Evolutionary conservation across 1,139 yeast species (phyloP).

Genomic region (Kurtzmaniella quercitrusa): DNA sequence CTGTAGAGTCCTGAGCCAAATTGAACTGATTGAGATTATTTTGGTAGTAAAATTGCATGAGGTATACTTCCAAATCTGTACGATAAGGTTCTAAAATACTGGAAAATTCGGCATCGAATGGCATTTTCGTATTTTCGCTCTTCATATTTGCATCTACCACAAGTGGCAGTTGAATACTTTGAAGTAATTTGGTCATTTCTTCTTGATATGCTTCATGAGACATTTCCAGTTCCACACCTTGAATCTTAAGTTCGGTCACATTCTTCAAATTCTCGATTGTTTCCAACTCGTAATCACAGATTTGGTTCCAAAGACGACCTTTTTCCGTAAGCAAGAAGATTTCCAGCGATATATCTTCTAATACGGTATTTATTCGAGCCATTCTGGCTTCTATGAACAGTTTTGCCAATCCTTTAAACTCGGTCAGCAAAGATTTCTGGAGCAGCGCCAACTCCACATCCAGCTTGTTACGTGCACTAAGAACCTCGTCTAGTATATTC

Average conservation of each 20-base stretch:
- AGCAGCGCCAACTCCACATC: slow-evolving; percentile 26
- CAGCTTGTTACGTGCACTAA: slow-evolving; percentile 16
- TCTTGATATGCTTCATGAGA: slow-evolving; percentile 26
- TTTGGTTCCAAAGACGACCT: slow-evolving; percentile 33
- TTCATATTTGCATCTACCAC: slow-evolving; percentile 25
- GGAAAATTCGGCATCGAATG: slow-evolving; percentile 28
- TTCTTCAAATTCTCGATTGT: slow-evolving; percentile 29
- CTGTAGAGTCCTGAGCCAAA: slow-evolving; percentile 23
- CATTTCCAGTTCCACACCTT: slow-evolving; percentile 6
- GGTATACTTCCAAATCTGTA: slow-evolving; percentile 21
- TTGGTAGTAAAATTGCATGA: slow-evolving; percentile 31
- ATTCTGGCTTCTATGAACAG: slow-evolving; percentile 30
- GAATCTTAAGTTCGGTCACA: slow-evolving; percentile 27
- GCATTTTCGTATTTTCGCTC: slow-evolving; percentile 17
- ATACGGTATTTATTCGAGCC: slow-evolving; percentile 27
- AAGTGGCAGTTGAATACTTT: slow-evolving; percentile 32
- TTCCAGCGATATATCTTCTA: slow-evolving; percentile 24
- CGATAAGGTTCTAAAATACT: slow-evolving; percentile 23
- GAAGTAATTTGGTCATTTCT: slow-evolving; percentile 25
- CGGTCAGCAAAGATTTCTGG: slow-evolving; percentile 28
- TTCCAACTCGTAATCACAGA: slow-evolving; percentile 31
- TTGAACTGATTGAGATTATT: slow-evolving; percentile 19
- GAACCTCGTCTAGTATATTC: slow-evolving; percentile 10
- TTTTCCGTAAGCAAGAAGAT: slow-evolving; percentile 25
- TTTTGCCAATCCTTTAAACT: slow-evolving; percentile 27